phyloP scores from a whole-genome alignment of 805 yeast genomes.

The Wickerhamiella lipophila region DNA sequence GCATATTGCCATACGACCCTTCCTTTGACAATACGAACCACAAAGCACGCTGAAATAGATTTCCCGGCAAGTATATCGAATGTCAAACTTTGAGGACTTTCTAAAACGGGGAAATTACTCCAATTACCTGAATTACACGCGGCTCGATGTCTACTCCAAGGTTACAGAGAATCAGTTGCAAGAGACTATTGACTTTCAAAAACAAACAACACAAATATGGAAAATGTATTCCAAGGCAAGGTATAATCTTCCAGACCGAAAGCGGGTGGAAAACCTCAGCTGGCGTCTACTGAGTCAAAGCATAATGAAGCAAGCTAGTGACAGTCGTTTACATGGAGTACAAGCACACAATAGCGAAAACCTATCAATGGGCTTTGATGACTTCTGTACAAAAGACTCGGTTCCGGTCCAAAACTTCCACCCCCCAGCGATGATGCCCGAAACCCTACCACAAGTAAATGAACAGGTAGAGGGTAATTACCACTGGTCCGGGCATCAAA shows the following conservation, averaged over 20 bases:
- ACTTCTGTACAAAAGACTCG: too few relatives aligned
- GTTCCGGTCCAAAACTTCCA: neutral
- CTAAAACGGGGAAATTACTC: conserved; percentile 10
- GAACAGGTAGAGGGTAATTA: neutral
- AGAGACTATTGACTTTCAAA: neutral
- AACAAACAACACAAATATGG: conserved; percentile 48
- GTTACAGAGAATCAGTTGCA: neutral
- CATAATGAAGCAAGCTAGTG: neutral
- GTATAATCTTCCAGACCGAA: conserved; percentile 57
- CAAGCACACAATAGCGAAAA: too few relatives aligned
- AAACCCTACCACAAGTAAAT: neutral
- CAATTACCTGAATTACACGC: conserved; percentile 8
- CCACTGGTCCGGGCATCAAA: neutral
- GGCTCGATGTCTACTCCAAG: neutral
- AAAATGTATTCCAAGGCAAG: conserved; percentile 68
- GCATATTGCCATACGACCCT: neutral
- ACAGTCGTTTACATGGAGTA: neutral
- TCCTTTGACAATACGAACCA: neutral
- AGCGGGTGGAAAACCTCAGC: conserved; percentile 70
- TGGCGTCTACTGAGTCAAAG: conserved; percentile 62
- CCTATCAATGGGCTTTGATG: too few relatives aligned
- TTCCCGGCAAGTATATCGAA: too few relatives aligned
- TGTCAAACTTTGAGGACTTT: conserved; percentile 3
- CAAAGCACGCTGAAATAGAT: too few relatives aligned
- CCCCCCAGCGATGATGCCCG: neutral